Percentiles rank a stretch among this genome's conserved stretches.
phyloP scores from a whole-genome alignment of 2,329 filamentous ascomycete species.

The Hypoxylon sp. region DNA sequence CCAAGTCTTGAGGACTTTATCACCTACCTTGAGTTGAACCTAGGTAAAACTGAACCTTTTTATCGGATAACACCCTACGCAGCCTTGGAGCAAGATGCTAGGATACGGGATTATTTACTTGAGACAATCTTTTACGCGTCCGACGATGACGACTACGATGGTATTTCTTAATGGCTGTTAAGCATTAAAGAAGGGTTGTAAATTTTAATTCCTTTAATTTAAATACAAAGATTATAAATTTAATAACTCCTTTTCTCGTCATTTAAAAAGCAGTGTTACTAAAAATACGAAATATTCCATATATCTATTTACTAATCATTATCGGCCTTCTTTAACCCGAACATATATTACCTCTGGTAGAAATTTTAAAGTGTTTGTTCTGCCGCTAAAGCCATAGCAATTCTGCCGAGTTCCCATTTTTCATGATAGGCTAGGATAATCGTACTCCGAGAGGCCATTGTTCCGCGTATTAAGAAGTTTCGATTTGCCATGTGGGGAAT shows the following conservation, averaged over 20 bases:
- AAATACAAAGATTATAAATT: too few species aligned
- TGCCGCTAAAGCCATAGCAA: conserved; percentile 22
- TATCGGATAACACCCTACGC: background rate
- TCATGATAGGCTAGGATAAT: conserved; percentile 20
- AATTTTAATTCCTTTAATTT: too few species aligned
- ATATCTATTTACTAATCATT: background rate
- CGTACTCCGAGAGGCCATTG: conserved; percentile 9
- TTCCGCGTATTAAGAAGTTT: conserved; percentile 24
- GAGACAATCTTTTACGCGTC: background rate
- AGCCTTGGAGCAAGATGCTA: background rate
- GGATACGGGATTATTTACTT: background rate
- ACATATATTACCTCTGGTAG: conserved; percentile 23
- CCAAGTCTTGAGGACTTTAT: background rate
- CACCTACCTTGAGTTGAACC: background rate
- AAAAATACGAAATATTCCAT: too few species aligned
- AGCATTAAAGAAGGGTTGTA: too few species aligned
- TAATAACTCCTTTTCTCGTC: too few species aligned
- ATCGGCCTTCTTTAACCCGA: conserved; percentile 31
- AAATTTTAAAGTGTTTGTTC: conserved; percentile 10
- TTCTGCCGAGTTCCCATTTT: conserved; percentile 35
- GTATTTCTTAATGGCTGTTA: background rate
- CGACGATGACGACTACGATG: background rate
- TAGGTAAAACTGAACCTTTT: background rate
- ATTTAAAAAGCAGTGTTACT: too few species aligned
- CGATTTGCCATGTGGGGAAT: background rate